phyloP scores from a whole-genome alignment of 148 eudicot species.

The Fagopyrum homotropicum region DNA sequence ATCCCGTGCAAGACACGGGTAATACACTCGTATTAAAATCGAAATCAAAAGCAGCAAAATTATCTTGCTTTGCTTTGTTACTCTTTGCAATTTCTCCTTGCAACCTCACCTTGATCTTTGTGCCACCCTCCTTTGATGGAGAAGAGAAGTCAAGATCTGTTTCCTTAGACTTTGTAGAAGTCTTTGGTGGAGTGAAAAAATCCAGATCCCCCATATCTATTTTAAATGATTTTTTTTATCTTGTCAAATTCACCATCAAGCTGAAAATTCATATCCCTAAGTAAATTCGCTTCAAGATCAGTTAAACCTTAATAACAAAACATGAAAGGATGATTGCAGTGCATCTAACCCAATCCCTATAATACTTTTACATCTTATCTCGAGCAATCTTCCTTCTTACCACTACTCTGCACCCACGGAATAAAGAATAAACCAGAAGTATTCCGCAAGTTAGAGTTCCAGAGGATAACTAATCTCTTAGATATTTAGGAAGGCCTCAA shows the following conservation, averaged over 20 bases:
- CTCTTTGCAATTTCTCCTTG: constrained; percentile 39
- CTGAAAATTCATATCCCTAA: constrained; percentile 81
- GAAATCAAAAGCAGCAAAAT: constrained; percentile 42
- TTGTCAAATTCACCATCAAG: constrained; percentile 72
- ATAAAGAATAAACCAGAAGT: background rate
- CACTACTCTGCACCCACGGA: background rate
- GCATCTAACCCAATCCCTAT: background rate
- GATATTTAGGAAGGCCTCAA: background rate
- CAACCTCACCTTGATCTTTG: constrained; percentile 43
- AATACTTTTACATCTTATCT: background rate
- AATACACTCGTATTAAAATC: constrained; percentile 49
- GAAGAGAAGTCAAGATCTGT: constrained; percentile 70
- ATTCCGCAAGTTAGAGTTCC: background rate
- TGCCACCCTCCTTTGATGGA: constrained; percentile 42
- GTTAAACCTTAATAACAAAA: constrained; percentile 2
- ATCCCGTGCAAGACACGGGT: no score
- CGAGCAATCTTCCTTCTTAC: background rate
- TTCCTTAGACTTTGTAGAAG: constrained; percentile 27
- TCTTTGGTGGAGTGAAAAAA: constrained; percentile 52
- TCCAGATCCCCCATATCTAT: constrained; percentile 71
- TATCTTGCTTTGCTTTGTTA: constrained; percentile 38
- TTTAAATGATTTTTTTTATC: constrained; percentile 59
- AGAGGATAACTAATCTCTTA: background rate
- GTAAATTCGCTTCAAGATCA: constrained; percentile 18
- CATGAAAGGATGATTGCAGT: background rate